Percentiles rank a stretch among this genome's conserved stretches.
These are phyloP conservation scores for Saccharomyces hybrid DNA, from an alignment of 1,139 yeast genomes.

Conservation along the genomic window DNA sequence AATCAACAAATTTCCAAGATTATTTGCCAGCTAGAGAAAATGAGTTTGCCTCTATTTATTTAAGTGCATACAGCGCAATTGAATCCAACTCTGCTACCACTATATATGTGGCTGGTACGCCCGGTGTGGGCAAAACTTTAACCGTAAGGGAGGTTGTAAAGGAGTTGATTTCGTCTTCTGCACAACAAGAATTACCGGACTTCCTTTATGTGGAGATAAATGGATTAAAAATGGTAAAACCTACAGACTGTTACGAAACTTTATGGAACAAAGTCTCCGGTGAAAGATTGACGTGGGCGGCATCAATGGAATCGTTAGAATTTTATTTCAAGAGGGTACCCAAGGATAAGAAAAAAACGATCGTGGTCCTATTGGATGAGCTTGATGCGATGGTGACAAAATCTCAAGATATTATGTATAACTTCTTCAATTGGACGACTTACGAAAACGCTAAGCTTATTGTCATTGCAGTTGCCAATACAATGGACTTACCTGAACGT, in stretches of 20 bases:
- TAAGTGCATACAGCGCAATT: slow-evolving; percentile 70
- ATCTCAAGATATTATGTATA: slow-evolving; percentile 85
- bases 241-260: slow-evolving; percentile 76
- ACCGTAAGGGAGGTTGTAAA: slow-evolving; percentile 81
- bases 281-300: slow-evolving; percentile 52
- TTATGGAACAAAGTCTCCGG: slow-evolving; percentile 74
- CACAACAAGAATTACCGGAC: slow-evolving; percentile 42
- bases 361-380: slow-evolving; percentile 83
- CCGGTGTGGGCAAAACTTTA: slow-evolving; percentile 97
- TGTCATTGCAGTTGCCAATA: slow-evolving; percentile 91
- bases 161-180: slow-evolving; percentile 46
- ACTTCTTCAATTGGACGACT: slow-evolving; percentile 96
- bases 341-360: slow-evolving; percentile 35
- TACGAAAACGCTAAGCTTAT: slow-evolving; percentile 69
- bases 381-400: slow-evolving; percentile 84
- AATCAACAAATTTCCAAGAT: slow-evolving; percentile 25
- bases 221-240: slow-evolving; percentile 79
- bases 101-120: slow-evolving; percentile 89
- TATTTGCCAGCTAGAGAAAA: slow-evolving; percentile 79
- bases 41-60: slow-evolving; percentile 69
- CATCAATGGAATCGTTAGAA: slow-evolving; percentile 54
- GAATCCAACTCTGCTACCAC: slow-evolving; percentile 72
- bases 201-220: slow-evolving; percentile 82
- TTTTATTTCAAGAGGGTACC: slow-evolving; percentile 39
- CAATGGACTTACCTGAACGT: slow-evolving; percentile 95